These are phyloP conservation scores for Delonix regia DNA, from an alignment of 306 rosid genomes.

Conservation along the genomic window DNA sequence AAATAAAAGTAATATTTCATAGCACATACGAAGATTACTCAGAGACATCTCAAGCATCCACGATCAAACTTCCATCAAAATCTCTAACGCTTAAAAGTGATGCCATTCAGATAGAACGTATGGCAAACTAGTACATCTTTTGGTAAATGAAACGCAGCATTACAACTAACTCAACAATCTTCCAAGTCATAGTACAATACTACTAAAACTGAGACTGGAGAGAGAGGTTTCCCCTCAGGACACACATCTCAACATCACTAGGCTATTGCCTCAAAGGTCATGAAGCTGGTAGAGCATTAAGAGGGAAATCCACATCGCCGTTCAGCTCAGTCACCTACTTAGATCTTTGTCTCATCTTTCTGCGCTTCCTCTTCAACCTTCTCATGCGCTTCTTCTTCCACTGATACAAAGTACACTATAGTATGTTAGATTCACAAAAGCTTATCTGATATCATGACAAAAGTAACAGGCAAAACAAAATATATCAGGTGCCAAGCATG, in stretches of 20 bases:
- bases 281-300: not conserved
- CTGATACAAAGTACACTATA: conserved; percentile 41
- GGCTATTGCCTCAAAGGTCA: not conserved
- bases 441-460: not conserved
- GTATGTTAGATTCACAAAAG: conserved; percentile 17
- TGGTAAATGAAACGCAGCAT: conserved; percentile 16
- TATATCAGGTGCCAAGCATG: not conserved
- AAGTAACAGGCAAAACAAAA: not conserved
- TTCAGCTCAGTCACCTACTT: conserved; percentile 53
- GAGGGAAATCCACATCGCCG: not conserved
- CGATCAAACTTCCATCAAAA: conserved; percentile 13
- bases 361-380: conserved; percentile 95
- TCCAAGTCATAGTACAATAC: not conserved
- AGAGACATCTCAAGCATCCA: not conserved
- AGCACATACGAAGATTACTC: not conserved
- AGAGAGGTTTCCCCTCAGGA: not conserved
- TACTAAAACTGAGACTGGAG: not conserved
- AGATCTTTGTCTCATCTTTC: conserved; percentile 97
- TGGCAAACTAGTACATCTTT: conserved; percentile 18
- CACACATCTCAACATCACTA: not conserved
- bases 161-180: not conserved
- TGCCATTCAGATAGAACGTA: conserved; percentile 13
- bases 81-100: not conserved
- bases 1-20: too few relatives aligned
- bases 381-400: conserved; percentile 99